Conservation (phyloP, 257 asterid species). For the Asclepias syriaca region DNA sequence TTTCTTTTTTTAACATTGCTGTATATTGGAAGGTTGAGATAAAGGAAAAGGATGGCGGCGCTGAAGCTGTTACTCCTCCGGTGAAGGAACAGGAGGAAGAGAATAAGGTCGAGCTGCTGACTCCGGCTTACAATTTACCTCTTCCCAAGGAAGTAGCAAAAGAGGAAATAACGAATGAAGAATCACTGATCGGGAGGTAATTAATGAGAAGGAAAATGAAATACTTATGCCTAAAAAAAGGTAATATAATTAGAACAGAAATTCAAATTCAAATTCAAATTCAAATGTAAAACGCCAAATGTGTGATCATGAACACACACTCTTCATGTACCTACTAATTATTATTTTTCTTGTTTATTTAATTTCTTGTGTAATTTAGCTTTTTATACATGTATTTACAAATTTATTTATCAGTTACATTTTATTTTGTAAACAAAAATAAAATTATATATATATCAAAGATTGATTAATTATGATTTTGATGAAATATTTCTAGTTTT, state of each 20-base stretch:
- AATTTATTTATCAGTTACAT: no score
- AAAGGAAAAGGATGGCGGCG: neutral
- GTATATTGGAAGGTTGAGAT: neutral
- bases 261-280: no score
- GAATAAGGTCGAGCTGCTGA: neutral
- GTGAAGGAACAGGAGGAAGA: constrained; percentile 2
- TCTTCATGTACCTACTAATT: neutral
- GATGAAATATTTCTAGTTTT: no score
- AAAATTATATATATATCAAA: no score
- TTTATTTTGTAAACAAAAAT: no score
- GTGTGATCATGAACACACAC: no score
- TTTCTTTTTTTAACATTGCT: neutral
- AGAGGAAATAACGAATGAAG: constrained; percentile 4
- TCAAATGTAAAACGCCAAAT: no score
- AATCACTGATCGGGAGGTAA: neutral
- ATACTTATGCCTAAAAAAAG: no score
- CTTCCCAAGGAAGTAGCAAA: neutral
- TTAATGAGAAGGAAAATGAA: neutral
- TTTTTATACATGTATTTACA: no score
- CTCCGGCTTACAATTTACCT: neutral
- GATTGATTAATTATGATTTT: no score
- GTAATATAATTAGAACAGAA: neutral
- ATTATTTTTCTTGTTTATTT: neutral
- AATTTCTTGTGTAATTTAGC: neutral
- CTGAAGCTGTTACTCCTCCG: neutral